Percentiles rank a stretch among this genome's conserved stretches.
Evolutionary conservation across 1,284 basidiomycete species (phyloP).

Genomic region (Moesziomyces sp.): DNA sequence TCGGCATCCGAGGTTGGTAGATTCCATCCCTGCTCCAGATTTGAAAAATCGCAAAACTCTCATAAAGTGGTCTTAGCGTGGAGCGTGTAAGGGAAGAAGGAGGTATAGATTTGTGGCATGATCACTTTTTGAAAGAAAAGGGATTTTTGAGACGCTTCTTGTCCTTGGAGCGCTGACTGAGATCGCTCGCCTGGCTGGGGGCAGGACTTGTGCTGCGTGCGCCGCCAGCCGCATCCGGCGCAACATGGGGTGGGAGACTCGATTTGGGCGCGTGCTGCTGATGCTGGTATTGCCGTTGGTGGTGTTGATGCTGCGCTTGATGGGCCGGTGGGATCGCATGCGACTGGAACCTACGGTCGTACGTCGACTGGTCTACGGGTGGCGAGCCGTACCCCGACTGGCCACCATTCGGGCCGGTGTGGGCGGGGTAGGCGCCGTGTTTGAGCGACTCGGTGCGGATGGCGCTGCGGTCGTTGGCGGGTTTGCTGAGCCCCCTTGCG

Average conservation of each 20-base stretch:
- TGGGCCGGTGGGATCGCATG: background rate
- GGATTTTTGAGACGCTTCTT: slow-evolving; percentile 52
- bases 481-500: slow-evolving; percentile 33
- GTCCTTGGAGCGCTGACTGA: slow-evolving; percentile 38
- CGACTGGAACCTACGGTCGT: slow-evolving; percentile 33
- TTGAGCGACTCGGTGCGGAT: slow-evolving; percentile 33
- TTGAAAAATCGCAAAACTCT: no score
- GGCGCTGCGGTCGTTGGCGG: slow-evolving; percentile 45
- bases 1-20: slow-evolving; percentile 75
- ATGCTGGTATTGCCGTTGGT: background rate
- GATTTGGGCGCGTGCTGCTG: slow-evolving; percentile 3
- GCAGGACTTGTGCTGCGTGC: slow-evolving; percentile 23
- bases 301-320: slow-evolving; percentile 10
- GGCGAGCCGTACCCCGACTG: slow-evolving; percentile 12
- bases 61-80: no score
- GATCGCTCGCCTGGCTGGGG: slow-evolving; percentile 23
- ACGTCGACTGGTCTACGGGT: slow-evolving; percentile 14
- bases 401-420: slow-evolving; percentile 4
- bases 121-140: slow-evolving; percentile 55
- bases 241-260: slow-evolving; percentile 16
- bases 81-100: background rate
- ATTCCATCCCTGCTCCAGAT: no score
- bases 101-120: background rate
- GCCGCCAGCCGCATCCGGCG: background rate
- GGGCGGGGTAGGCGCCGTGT: slow-evolving; percentile 13